Conservation (phyloP, 2,329 filamentous ascomycete species). For the Botryosphaeria dothidea region DNA sequence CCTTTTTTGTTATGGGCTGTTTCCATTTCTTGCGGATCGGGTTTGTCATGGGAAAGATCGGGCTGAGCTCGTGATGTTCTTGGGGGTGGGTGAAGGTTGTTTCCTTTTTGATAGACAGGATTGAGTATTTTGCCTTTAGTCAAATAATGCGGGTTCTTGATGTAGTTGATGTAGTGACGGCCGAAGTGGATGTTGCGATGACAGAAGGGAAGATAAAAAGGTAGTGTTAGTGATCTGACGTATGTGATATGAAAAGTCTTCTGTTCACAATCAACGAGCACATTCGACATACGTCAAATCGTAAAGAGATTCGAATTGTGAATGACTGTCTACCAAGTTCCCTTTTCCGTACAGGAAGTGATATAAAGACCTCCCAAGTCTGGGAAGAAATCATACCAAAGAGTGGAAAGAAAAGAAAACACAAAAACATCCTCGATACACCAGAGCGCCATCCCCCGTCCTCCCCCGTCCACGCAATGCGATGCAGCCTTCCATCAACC, state of each 20-base stretch:
- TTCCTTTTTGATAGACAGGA: conserved; percentile 2
- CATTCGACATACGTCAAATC: no score
- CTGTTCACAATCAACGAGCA: no score
- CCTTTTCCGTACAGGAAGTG: no score
- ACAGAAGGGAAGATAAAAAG: not conserved
- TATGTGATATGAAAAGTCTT: no score
- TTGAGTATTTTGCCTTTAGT: not conserved
- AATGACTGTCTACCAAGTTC: no score
- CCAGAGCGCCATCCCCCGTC: not conserved
- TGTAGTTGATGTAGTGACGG: conserved; percentile 3
- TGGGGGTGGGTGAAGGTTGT: not conserved
- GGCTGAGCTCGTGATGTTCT: not conserved
- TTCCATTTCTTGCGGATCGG: not conserved
- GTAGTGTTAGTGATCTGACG: no score
- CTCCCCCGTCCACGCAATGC: not conserved
- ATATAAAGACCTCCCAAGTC: not conserved
- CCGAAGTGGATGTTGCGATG: not conserved
- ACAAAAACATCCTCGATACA: not conserved
- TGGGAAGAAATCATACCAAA: not conserved
- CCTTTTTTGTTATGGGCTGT: not conserved
- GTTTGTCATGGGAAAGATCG: not conserved
- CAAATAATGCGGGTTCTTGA: conserved; percentile 4
- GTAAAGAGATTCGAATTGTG: no score
- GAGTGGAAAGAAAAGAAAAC: not conserved
- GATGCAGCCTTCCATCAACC: not conserved